A percentile compares a stretch with the other conserved stretches of the same genome.
Conservation (phyloP, 225 moss, liverwort and hornwort species). For the Straminergon stramineum region DNA sequence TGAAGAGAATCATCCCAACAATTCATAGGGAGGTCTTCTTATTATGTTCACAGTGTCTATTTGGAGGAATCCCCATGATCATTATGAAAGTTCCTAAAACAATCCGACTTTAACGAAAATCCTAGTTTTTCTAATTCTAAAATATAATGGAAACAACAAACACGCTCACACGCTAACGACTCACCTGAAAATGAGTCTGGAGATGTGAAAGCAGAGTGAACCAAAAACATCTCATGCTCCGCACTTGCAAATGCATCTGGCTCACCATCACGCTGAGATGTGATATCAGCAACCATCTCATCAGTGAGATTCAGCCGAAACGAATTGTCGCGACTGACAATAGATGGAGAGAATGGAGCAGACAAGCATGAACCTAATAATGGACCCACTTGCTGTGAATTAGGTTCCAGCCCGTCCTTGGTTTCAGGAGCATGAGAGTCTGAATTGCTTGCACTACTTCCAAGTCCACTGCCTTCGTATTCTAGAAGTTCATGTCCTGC, state of each 20-base stretch:
- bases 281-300: slow-evolving; percentile 40
- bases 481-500: slow-evolving; percentile 37
- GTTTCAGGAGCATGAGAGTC: slow-evolving; percentile 44
- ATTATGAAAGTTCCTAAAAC: no score
- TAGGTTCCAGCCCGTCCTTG: slow-evolving; percentile 42
- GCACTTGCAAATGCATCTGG: slow-evolving; percentile 41
- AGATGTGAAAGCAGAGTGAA: slow-evolving; percentile 60
- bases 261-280: slow-evolving; percentile 59
- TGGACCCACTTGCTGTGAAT: slow-evolving; percentile 56
- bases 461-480: slow-evolving; percentile 63
- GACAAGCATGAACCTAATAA: slow-evolving; percentile 77
- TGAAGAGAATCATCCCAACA: neutral
- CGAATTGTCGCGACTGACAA: slow-evolving; percentile 77
- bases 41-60: neutral
- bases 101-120: neutral
- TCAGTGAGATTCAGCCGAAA: slow-evolving; percentile 55
- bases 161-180: neutral
- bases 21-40: neutral
- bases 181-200: slow-evolving; percentile 34
- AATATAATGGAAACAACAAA: neutral
- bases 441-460: slow-evolving; percentile 48
- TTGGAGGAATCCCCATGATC: neutral
- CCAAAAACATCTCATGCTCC: slow-evolving; percentile 72
- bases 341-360: slow-evolving; percentile 58
- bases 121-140: neutral